Base-by-base conservation (phyloP, 2,329 filamentous ascomycete species). In the Mariannaea sp. region DNA sequence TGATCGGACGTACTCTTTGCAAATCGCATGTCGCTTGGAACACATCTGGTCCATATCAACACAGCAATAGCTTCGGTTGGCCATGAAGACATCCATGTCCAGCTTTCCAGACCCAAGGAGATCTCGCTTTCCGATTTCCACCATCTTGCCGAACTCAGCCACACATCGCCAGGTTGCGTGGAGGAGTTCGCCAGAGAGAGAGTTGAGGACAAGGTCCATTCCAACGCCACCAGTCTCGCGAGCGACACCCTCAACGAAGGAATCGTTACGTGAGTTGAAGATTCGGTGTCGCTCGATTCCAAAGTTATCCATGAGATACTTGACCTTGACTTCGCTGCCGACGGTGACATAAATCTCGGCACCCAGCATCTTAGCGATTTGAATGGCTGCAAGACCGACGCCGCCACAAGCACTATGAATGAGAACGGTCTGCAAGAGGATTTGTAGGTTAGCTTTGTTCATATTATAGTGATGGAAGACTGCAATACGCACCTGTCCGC, bases 61-160 rank as follows among this genome's bases (percentile, higher is more conserved):
- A 29, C 66, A 66, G 8, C 59, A 53, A n/a, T 71, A 75, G 2
- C 65, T 65, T 0, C 70, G 66, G 1, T 70, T 72, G 0, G 53
- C 54, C 2, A 70, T 63, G 27, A 83, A 81, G 0, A 70, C 66
- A 1, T 68, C 55, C 77, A 81, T 77, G 2, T 72, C 71, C 3
- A 82, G 66, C 6, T 68, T 61, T 2, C 68, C 71, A 13, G 73
- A 70, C 1, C 71, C 69, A 2, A 70, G 59, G 2, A 77, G 64
- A 44, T 78, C 74, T 3, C 70, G 64, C 56, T 74, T 75, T 8
- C 75, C 75, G 17, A 80, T 71, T 44, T 80, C 76, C 0, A 80
- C 48, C 63, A 80, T 72, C 2, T 62, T 68, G 0, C 76, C 78
- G 45, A 73, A 75, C 3, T 68, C 60, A 1, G 77, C 74, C 2